phyloP scores from a whole-genome alignment of 352 stramenopile genomes.

The Phytophthora boehmeriae region DNA sequence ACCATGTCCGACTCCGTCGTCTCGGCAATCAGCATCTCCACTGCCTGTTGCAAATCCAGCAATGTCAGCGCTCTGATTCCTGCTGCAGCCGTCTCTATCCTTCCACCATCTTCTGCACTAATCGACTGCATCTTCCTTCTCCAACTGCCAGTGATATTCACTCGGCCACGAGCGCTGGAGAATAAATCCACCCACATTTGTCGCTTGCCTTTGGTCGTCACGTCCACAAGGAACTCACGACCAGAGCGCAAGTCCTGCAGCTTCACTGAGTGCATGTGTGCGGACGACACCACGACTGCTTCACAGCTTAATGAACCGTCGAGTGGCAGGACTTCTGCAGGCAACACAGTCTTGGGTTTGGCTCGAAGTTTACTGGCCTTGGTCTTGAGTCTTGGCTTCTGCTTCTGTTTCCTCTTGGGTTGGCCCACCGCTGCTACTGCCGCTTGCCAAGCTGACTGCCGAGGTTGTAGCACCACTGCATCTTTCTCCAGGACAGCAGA shows the following conservation, averaged over 20 bases:
- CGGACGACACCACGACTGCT: constrained; percentile 62
- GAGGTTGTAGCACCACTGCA: constrained; percentile 40
- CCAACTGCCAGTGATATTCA: constrained; percentile 24
- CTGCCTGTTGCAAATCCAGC: constrained; percentile 28
- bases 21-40: constrained; percentile 36
- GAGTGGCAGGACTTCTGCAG: constrained; percentile 36
- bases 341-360: constrained; percentile 14
- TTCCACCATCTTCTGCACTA: not conserved
- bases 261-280: constrained; percentile 61
- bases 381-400: constrained; percentile 18
- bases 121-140: constrained; percentile 7
- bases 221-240: constrained; percentile 54
- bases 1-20: constrained; percentile 17
- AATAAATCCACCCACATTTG: constrained; percentile 67
- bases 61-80: constrained; percentile 1
- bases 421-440: constrained; percentile 10
- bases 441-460: constrained; percentile 24
- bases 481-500: constrained; percentile 39
- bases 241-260: constrained; percentile 48
- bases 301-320: constrained; percentile 54
- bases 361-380: constrained; percentile 23
- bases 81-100: not conserved
- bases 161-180: constrained; percentile 31
- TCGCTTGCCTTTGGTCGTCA: constrained; percentile 42
- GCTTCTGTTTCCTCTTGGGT: constrained; percentile 27